phyloP scores from a whole-genome alignment of 257 asterid genomes.

The Penstemon barbatus region DNA sequence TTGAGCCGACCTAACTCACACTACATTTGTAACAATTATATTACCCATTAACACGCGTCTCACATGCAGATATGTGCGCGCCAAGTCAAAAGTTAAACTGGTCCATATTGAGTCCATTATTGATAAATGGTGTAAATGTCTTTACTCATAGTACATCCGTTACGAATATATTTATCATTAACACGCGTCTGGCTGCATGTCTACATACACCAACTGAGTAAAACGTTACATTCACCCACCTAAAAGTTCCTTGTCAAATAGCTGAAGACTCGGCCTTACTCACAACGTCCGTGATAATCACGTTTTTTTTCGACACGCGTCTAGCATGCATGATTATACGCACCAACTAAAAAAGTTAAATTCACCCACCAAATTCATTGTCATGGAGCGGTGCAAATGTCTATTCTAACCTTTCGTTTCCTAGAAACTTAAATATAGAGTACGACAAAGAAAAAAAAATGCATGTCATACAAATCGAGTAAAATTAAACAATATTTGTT shows the following conservation, averaged over 20 bases:
- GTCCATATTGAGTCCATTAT: too few species aligned
- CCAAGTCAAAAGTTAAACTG: not conserved
- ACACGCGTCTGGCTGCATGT: slow-evolving; percentile 2
- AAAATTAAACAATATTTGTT: too few species aligned
- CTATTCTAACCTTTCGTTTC: too few species aligned
- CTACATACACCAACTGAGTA: not conserved
- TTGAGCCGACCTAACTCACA: not conserved
- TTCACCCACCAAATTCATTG: not conserved
- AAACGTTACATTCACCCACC: not conserved
- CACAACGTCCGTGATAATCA: too few species aligned
- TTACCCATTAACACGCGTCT: not conserved
- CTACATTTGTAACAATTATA: not conserved
- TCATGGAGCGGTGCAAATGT: too few species aligned
- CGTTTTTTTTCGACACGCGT: not conserved
- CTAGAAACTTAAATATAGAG: too few species aligned
- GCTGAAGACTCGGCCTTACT: too few species aligned
- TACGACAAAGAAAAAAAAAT: too few species aligned
- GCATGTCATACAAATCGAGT: too few species aligned
- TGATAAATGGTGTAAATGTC: too few species aligned
- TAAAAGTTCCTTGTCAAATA: too few species aligned
- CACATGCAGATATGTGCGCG: not conserved
- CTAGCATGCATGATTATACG: not conserved
- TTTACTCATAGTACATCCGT: not conserved
- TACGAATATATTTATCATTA: not conserved
- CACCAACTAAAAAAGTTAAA: not conserved